phyloP scores from a whole-genome alignment of 2,329 filamentous ascomycete species.

The Aspergillus neoniger region DNA sequence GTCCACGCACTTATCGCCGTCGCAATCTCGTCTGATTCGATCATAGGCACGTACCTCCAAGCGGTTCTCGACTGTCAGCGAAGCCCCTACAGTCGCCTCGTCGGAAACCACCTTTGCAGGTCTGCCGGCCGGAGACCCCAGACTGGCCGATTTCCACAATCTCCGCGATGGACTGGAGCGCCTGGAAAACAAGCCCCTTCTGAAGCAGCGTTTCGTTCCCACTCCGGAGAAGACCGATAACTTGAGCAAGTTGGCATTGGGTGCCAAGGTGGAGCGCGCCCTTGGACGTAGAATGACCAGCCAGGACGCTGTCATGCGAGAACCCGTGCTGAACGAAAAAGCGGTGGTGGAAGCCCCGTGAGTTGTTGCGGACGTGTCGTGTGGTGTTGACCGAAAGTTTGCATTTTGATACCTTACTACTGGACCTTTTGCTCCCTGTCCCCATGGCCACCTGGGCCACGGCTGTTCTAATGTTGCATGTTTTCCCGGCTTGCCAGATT shows the following conservation, averaged over 20 bases:
- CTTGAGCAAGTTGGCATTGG: slow-evolving; percentile 81
- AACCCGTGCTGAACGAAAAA: slow-evolving; percentile 53
- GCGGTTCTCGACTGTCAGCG: slow-evolving; percentile 56
- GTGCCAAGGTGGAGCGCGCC: slow-evolving; percentile 86
- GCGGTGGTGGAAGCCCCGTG: slow-evolving; percentile 23
- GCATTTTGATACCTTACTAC: slow-evolving; percentile 9
- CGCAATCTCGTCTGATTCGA: slow-evolving; percentile 7
- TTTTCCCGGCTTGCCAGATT: slow-evolving; percentile 5
- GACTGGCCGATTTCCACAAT: slow-evolving; percentile 67
- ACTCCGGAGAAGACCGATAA: slow-evolving; percentile 78
- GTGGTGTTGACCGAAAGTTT: neutral
- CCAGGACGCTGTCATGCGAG: slow-evolving; percentile 81
- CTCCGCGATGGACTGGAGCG: slow-evolving; percentile 80
- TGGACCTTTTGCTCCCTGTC: slow-evolving; percentile 12
- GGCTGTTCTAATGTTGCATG: slow-evolving; percentile 6
- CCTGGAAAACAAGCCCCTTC: slow-evolving; percentile 84
- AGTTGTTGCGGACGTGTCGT: slow-evolving; percentile 15
- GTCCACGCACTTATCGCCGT: neutral
- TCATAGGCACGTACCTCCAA: slow-evolving; percentile 53
- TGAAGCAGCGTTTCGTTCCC: slow-evolving; percentile 77
- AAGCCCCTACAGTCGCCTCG: slow-evolving; percentile 47
- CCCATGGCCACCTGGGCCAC: neutral
- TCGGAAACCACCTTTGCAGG: slow-evolving; percentile 48
- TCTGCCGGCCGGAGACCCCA: slow-evolving; percentile 50
- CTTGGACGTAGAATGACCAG: slow-evolving; percentile 81